Evolutionary conservation across 2,329 filamentous ascomycete species (phyloP).

Genomic region (Raffaelea albimanens): DNA sequence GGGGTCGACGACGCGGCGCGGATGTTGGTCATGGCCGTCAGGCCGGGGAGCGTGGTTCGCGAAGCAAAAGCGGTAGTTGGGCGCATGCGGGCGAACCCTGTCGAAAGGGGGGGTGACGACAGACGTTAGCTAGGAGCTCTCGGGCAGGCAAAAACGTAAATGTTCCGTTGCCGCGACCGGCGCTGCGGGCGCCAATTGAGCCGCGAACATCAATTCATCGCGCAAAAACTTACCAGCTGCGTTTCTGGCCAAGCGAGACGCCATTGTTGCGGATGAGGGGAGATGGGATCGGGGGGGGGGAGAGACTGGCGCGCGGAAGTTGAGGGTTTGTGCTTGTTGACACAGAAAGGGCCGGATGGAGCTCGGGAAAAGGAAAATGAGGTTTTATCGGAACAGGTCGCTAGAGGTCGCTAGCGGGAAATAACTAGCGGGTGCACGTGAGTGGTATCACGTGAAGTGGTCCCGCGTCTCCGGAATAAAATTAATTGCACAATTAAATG

Average conservation of each 20-base stretch:
- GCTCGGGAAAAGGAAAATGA: slow-evolving; percentile 21
- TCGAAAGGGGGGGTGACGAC: too few species aligned
- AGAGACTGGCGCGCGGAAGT: too few species aligned
- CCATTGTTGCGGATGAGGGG: slow-evolving; percentile 70
- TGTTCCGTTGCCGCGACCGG: too few species aligned
- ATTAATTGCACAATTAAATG: too few species aligned
- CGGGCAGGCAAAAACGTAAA: too few species aligned
- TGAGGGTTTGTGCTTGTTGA: slow-evolving; percentile 4
- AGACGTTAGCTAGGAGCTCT: too few species aligned
- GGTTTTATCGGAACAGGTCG: slow-evolving; percentile 31
- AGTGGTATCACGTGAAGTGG: neutral
- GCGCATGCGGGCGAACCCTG: slow-evolving; percentile 13
- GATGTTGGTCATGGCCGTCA: slow-evolving; percentile 61
- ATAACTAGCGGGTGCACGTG: slow-evolving; percentile 23
- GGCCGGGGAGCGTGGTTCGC: slow-evolving; percentile 7
- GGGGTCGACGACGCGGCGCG: slow-evolving; percentile 55
- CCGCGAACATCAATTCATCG: neutral
- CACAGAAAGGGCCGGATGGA: slow-evolving; percentile 10
- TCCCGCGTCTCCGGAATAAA: slow-evolving; percentile 1
- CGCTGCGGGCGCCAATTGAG: neutral
- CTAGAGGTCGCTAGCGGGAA: slow-evolving; percentile 11
- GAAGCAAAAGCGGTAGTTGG: slow-evolving; percentile 9
- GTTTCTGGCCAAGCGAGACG: slow-evolving; percentile 93
- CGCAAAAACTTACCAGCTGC: slow-evolving; percentile 69
- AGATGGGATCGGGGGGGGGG: slow-evolving; percentile 18